Base-by-base conservation (phyloP, 306 rosid genomes). In the Adenanthera pavonina region DNA sequence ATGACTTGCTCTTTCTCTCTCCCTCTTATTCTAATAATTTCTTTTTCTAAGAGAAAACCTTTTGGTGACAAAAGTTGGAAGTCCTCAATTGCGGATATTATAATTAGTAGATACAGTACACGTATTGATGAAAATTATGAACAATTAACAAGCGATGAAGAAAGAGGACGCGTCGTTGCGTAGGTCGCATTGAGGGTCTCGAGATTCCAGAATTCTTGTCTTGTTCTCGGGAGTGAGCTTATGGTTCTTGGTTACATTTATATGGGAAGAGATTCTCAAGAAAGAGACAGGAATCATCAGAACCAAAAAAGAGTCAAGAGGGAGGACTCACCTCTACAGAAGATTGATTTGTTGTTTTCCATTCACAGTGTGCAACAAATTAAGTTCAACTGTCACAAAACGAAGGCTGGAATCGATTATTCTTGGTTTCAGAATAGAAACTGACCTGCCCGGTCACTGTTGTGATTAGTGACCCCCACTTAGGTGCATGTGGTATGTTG, bases 91-190 rank as follows among this genome's bases (percentile, higher is more conserved):
- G 30, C 56, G 72, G 75, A 69, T 69, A 35, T 43, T 19, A 9
- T 56, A 75, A 77, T 56, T n/a, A 56, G 65, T 25, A 25, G 30
- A 25, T 25, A 25, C 30, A 25, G 10, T 25, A 10, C 7, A 8
- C 7, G 36, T 25, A 20, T 59, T 20, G 79, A 41, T 59, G 41
- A 72, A 17, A 48, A 15, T 72, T 25, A 47, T 30, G 79, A 77
- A 77, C 40, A 5, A 44, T 75, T 67, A 54, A 57, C 68, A 25
- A 48, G 82, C 56, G 85, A 38, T 2, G 82, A 10, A 62, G 53
- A 76, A 77, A 36, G 69, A 61, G 12, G 80, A 91, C 91, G 49
- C 88, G 89, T 82, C 81, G 30, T 1, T 1, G 72, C 72, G 47
- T 0, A 17, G 72, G 72, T 65, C 60, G 41, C 53, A 36, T 47